Evolutionary conservation across 176 grass and related monocot species (phyloP).

Genomic region (Carex cristatella): DNA sequence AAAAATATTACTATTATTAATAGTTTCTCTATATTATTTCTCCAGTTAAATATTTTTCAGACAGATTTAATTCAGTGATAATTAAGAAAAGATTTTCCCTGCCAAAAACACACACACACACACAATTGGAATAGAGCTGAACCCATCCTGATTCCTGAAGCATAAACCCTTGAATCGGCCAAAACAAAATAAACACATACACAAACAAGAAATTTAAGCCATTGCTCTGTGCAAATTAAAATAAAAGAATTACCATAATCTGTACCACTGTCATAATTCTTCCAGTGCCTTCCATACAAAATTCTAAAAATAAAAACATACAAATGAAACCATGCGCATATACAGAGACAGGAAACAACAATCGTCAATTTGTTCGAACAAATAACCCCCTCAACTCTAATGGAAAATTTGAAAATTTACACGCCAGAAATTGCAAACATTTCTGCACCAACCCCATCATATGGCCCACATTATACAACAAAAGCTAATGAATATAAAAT

Average conservation of each 20-base stretch:
- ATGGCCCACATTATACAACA: not conserved
- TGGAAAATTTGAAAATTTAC: constrained; percentile 12
- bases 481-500: not conserved
- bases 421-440: not conserved
- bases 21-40: no score
- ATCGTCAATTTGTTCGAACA: not conserved
- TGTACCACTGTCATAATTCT: not conserved
- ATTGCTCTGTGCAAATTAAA: not conserved
- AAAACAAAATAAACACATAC: not conserved
- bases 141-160: not conserved
- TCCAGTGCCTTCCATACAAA: not conserved
- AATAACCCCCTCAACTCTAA: not conserved
- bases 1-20: no score
- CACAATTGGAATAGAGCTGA: not conserved
- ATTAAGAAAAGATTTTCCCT: not conserved
- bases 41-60: no score
- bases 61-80: no score
- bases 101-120: not conserved
- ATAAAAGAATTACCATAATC: not conserved
- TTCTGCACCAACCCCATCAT: not conserved
- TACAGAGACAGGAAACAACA: not conserved
- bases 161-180: not conserved
- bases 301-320: not conserved
- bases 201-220: not conserved
- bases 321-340: not conserved